Conservation (phyloP, 2,329 filamentous ascomycete species). For the Ceratocystis papillata region DNA sequence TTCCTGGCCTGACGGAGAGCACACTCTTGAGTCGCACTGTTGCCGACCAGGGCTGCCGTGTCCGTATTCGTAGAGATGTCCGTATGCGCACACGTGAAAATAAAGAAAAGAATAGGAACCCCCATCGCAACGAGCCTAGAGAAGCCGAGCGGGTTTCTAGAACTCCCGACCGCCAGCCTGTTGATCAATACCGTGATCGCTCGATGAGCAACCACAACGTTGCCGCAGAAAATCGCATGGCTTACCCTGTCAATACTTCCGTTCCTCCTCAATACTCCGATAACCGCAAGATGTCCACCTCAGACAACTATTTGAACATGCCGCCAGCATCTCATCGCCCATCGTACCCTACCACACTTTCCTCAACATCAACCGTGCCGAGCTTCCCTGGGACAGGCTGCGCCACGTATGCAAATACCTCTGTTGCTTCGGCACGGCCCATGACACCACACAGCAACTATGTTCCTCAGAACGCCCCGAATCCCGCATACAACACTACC, state of each 20-base stretch:
- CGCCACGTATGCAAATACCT: background rate
- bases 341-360: background rate
- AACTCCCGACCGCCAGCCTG: constrained; percentile 29
- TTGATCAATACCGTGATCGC: constrained; percentile 38
- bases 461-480: background rate
- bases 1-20: constrained; percentile 84
- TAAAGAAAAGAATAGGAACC: constrained; percentile 43
- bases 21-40: constrained; percentile 81
- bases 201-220: constrained; percentile 51
- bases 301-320: background rate
- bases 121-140: constrained; percentile 48
- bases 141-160: constrained; percentile 33
- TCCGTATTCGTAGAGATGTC: constrained; percentile 87
- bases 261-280: constrained; percentile 14
- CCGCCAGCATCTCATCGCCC: background rate
- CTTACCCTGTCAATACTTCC: constrained; percentile 10
- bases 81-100: constrained; percentile 76
- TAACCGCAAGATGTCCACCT: constrained; percentile 6
- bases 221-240: constrained; percentile 25
- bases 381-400: constrained; percentile 4
- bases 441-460: constrained; percentile 28
- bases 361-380: background rate
- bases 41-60: constrained; percentile 91
- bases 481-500: constrained; percentile 1
- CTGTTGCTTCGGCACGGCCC: constrained; percentile 26